Conservation (phyloP, 2,329 filamentous ascomycete genomes). For the Fusarium sp. region DNA sequence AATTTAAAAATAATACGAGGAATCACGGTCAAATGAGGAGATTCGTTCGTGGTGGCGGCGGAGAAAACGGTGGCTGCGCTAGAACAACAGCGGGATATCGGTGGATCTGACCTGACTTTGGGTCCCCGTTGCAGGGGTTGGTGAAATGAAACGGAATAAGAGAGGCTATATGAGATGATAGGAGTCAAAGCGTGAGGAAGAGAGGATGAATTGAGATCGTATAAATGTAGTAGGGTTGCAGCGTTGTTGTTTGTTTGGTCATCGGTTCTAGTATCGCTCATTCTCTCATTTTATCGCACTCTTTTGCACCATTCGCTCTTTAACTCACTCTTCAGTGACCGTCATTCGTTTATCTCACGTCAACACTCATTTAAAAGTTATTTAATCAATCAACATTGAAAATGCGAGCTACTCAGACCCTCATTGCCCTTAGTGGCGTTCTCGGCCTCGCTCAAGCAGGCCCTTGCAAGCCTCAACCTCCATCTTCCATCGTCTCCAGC, state of each 20-base stretch:
- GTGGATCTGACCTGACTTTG: slow-evolving; percentile 1
- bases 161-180: background rate
- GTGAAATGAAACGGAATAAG: background rate
- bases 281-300: background rate
- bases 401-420: slow-evolving; percentile 4
- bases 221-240: background rate
- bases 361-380: background rate
- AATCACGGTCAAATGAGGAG: background rate
- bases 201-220: background rate
- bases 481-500: background rate
- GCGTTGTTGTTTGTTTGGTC: accelerated
- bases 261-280: background rate
- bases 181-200: background rate
- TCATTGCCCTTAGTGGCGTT: background rate
- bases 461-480: background rate
- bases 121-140: background rate
- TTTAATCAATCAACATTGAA: background rate
- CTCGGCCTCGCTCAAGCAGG: background rate
- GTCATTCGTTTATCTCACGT: background rate
- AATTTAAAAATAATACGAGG: background rate
- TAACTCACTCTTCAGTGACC: background rate
- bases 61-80: slow-evolving; percentile 7
- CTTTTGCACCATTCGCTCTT: background rate
- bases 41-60: background rate
- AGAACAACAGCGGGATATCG: background rate